Evolutionary conservation across 2,329 filamentous ascomycete genomes (phyloP).

Genomic region (Canariomyces notabilis): DNA sequence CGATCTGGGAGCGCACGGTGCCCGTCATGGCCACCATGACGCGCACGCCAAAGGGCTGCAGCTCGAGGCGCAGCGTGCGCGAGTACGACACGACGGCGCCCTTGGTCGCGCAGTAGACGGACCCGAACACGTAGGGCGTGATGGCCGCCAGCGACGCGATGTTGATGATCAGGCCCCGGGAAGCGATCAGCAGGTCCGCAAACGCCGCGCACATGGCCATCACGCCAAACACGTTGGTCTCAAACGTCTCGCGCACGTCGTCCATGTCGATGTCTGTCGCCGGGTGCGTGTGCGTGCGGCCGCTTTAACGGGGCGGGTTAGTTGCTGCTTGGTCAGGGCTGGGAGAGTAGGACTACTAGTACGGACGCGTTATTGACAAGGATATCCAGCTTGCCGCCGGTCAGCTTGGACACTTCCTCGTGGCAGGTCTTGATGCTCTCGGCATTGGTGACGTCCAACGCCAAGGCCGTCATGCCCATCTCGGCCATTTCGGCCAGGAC

Average conservation of each 20-base stretch:
- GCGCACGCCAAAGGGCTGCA: slow-evolving; percentile 49
- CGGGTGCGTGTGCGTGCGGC: slow-evolving; percentile 47
- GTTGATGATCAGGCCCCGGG: slow-evolving; percentile 50
- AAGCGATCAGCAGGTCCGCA: slow-evolving; percentile 43
- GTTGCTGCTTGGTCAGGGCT: neutral
- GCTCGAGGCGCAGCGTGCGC: slow-evolving; percentile 48
- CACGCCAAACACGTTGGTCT: slow-evolving; percentile 53
- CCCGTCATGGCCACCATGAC: slow-evolving; percentile 55
- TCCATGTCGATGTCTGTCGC: slow-evolving; percentile 48
- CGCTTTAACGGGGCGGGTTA: slow-evolving; percentile 31
- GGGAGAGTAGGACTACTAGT: neutral
- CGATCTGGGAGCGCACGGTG: slow-evolving; percentile 48
- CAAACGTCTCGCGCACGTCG: slow-evolving; percentile 49
- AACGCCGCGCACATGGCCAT: slow-evolving; percentile 53
- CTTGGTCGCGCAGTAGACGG: slow-evolving; percentile 52
- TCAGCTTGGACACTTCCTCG: slow-evolving; percentile 42
- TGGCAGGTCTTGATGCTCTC: slow-evolving; percentile 47
- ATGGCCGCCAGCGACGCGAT: slow-evolving; percentile 48
- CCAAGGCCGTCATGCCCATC: slow-evolving; percentile 44
- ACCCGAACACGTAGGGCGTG: slow-evolving; percentile 48
- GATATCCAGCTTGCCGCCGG: slow-evolving; percentile 50
- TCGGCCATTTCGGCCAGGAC: slow-evolving; percentile 43
- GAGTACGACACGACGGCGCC: slow-evolving; percentile 50
- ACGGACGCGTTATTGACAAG: slow-evolving; percentile 56
- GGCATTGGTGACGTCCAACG: slow-evolving; percentile 49